These are phyloP conservation scores for Irpex sp. DNA, from an alignment of 1,284 basidiomycete genomes.

Conservation along the genomic window DNA sequence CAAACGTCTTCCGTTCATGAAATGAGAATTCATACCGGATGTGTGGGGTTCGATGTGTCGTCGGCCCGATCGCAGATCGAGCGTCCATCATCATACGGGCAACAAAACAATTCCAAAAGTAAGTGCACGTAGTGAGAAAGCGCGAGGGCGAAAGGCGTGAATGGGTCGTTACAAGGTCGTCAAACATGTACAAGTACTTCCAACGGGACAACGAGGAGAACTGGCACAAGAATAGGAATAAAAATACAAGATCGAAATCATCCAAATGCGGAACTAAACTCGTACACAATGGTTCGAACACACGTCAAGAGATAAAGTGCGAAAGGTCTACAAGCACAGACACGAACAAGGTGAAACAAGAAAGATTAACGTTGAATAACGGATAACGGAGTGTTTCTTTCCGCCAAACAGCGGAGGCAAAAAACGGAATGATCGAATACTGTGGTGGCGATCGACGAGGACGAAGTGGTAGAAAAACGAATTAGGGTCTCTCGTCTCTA, in stretches of 20 bases:
- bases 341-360: too few relatives aligned
- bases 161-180: too few relatives aligned
- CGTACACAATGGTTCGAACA: too few relatives aligned
- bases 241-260: too few relatives aligned
- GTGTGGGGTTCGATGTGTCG: background rate
- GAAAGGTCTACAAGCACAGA: too few relatives aligned
- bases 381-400: background rate
- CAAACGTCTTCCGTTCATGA: background rate
- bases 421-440: background rate
- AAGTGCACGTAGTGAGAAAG: background rate
- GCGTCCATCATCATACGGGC: background rate
- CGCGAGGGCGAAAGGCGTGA: background rate
- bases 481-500: slow-evolving; percentile 11
- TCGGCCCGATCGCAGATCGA: background rate
- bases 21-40: background rate
- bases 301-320: too few relatives aligned
- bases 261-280: too few relatives aligned
- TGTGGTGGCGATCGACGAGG: background rate
- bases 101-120: background rate
- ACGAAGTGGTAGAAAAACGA: background rate
- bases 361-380: background rate
- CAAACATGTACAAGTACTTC: too few relatives aligned
- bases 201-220: too few relatives aligned
- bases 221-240: too few relatives aligned
- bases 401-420: background rate